Percentiles rank a stretch among this genome's conserved stretches.
Evolutionary conservation across 2,329 filamentous ascomycete species (phyloP).

Genomic region (Tolypocladium paradoxum): DNA sequence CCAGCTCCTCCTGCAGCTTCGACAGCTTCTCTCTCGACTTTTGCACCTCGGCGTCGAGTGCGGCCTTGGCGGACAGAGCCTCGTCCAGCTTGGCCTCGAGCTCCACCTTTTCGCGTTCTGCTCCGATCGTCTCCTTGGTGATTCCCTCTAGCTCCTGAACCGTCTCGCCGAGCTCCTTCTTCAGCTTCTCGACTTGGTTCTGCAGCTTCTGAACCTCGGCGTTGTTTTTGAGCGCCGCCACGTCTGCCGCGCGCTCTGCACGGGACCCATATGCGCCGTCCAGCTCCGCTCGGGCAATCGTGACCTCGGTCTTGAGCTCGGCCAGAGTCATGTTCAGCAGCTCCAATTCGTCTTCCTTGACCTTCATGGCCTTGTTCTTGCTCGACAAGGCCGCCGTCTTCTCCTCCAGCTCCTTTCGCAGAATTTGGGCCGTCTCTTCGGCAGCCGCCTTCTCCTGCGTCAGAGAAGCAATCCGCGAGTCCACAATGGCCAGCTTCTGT

Average conservation of each 20-base stretch:
- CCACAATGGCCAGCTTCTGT: constrained; percentile 19
- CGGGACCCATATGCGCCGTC: constrained; percentile 51
- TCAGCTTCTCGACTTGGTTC: constrained; percentile 37
- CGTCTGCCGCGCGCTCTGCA: constrained; percentile 46
- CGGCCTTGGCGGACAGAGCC: constrained; percentile 17
- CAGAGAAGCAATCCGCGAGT: constrained; percentile 20
- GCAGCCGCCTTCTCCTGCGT: constrained; percentile 13
- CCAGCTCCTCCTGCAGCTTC: constrained; percentile 40
- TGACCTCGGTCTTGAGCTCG: constrained; percentile 51
- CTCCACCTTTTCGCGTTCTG: constrained; percentile 37
- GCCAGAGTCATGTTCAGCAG: constrained; percentile 39
- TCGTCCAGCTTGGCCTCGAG: constrained; percentile 28
- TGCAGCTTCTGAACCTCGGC: constrained; percentile 34
- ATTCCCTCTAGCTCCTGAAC: constrained; percentile 43
- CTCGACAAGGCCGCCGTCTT: constrained; percentile 7
- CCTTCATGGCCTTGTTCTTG: constrained; percentile 33
- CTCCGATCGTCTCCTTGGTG: constrained; percentile 38
- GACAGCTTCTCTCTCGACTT: constrained; percentile 23
- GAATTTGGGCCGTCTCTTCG: constrained; percentile 14
- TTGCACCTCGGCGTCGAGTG: constrained; percentile 31
- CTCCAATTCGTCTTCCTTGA: constrained; percentile 40
- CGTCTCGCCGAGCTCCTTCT: constrained; percentile 37
- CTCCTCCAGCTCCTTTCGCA: constrained; percentile 14
- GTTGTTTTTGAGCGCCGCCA: constrained; percentile 40
- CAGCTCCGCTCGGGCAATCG: constrained; percentile 49